Evolutionary conservation across 306 rosid genomes (phyloP), one percentile per base, ranked within the genome.

Genomic region (Pyrus communis): DNA sequence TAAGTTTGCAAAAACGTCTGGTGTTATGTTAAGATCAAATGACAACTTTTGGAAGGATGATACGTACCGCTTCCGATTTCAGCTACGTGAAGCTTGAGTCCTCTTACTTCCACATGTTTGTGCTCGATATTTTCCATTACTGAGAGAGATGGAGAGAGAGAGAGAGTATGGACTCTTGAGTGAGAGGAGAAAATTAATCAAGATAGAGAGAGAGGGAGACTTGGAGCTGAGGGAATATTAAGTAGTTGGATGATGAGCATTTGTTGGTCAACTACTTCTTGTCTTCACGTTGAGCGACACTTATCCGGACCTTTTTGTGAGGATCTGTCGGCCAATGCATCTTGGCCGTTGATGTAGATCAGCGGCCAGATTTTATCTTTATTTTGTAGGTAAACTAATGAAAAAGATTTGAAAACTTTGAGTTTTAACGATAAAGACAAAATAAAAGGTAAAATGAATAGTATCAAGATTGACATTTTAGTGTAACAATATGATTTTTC

Each of bases 11-110:
- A 7, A 55, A 55, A 0, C 25, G 0, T 55, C 11, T 2, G 60
- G 23, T 18, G 11, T 21, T 4, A 2, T 55, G 22, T 2, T 55
- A 1, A 60, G 3, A 22, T 25, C 31, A 13, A 22, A 60, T 25
- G 18, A 25, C 18, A 25, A 12, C 25, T 60, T 12, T 2, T 23
- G 35, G 33, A 23, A 11, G 66, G 66, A 60, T 60, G 9, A 10
- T 42, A 31, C 62, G 4, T 70, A 84, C 87, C 80, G 31, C 45
- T 80, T 85, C 90, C 93, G 23, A 86, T 84, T 83, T 87, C 89
- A 35, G 96, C 93, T 31, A 89, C 90, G 71, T 89, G 93, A 31
- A 92, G 85, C 78, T 89, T 89, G 31, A 92, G 75, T 80, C 90
- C 97, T 61, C 82, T 80, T 42, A 89, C 95, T 74, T 88, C 82